Base-by-base conservation (phyloP, 768 basidiomycete genomes). In the Lyophyllum atratum region DNA sequence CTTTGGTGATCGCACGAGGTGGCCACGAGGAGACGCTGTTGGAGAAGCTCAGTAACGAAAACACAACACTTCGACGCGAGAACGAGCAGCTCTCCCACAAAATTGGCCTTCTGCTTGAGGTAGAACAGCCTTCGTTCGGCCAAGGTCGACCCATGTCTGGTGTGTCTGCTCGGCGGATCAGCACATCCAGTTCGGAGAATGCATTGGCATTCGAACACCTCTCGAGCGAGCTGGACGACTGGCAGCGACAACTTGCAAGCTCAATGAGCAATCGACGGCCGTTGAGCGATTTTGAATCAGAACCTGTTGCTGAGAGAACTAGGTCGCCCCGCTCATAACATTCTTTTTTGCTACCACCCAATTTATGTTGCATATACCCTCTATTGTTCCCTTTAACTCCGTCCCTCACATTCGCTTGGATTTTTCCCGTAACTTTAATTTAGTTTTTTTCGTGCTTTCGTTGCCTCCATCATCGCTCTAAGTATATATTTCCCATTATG, bases 21-120 rank as follows among this genome's bases (percentile, higher is more conserved):
- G 89, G 88, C 21, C 83, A 87, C 55, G 85, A 90, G 54, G 91
- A 93, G 73, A 86, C 89, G 8, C 68, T 87, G 42, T 70, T 92
- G 34, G 93, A 95, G 73, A 89, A 87, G 70, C 83, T 97, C 59
- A 87, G 86, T 70, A 83, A 79, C 69, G 92, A 96, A 69, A 95
- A 94, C 70, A 80, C 83, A 17, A 80, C 76, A 29, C 84, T 95
- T 56, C 86, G 89, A 70, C 84, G 85, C 55, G 92, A 95, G 72
- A 95, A 95, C 70, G 89, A 92, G 67, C 87, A 93, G 63, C 82
- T 95, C 43, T 87, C 89, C n/a, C 92, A 92, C 70, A 94, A 93
- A 80, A 93, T 96, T 64, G 90, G 86, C 55, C 80, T 95, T 46
- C 79, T 96, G 15, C 82, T 96, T 52, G 92, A 94, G 65, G 92